These are phyloP conservation scores for Cladorrhinum samala DNA, from an alignment of 495 filamentous ascomycete species.

Conservation along the genomic window DNA sequence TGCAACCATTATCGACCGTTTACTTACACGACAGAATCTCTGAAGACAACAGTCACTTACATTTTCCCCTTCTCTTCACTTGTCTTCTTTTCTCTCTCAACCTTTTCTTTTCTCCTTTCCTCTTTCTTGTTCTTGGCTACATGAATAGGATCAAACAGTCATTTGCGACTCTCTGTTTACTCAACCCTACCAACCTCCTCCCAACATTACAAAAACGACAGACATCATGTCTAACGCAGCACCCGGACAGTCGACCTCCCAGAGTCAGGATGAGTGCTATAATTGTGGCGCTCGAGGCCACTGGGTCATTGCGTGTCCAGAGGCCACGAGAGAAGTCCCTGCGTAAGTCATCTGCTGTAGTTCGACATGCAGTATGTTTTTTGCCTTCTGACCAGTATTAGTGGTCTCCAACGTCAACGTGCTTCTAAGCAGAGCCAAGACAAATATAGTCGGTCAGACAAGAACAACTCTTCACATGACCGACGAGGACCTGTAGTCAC, in stretches of 20 bases:
- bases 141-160: neutral
- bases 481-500: conserved; percentile 40
- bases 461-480: conserved; percentile 20
- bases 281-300: conserved; percentile 47
- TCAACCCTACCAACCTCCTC: neutral
- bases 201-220: neutral
- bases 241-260: conserved; percentile 27
- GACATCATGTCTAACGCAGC: conserved; percentile 30
- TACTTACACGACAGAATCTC: too few species aligned
- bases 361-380: neutral
- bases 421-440: conserved; percentile 34
- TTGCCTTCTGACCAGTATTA: conserved; percentile 22
- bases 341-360: conserved; percentile 46
- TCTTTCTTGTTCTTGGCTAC: neutral
- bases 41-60: too few species aligned
- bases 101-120: neutral
- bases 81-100: neutral
- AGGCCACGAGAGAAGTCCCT: conserved; percentile 43
- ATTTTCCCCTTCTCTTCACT: too few species aligned
- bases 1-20: too few species aligned
- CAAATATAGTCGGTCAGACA: conserved; percentile 26
- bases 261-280: conserved; percentile 41
- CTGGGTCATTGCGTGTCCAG: conserved; percentile 45
- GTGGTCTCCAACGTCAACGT: conserved; percentile 34
- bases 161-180: neutral